Percentiles rank a stretch among this genome's conserved stretches.
Conservation (phyloP, 169 alveolate genomes). For the Eimeria maxima region DNA sequence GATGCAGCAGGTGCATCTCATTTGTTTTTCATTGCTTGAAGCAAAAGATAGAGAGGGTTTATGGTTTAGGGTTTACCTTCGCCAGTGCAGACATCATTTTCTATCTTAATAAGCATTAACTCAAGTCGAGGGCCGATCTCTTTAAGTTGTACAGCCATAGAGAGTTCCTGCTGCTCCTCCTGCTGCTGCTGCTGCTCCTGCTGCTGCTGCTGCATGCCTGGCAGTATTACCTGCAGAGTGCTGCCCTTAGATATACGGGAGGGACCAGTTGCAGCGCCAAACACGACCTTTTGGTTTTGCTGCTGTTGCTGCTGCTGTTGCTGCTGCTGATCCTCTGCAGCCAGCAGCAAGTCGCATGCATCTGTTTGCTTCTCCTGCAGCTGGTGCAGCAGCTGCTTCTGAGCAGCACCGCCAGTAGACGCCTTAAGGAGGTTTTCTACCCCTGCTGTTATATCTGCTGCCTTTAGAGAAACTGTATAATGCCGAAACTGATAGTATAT, state of each 20-base stretch:
- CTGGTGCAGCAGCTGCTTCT: slow-evolving; percentile 6
- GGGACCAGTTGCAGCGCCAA: background rate
- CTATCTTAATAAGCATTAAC: slow-evolving; percentile 84
- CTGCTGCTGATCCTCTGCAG: background rate
- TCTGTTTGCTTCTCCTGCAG: slow-evolving; percentile 55
- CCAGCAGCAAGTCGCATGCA: slow-evolving; percentile 41
- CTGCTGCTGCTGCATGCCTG: too few species aligned
- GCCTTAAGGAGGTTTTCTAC: slow-evolving; percentile 9
- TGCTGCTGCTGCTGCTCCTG: too few species aligned
- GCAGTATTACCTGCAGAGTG: slow-evolving; percentile 13
- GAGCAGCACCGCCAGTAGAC: slow-evolving; percentile 17
- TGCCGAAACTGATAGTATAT: background rate
- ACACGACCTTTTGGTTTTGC: background rate
- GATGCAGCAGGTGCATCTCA: background rate
- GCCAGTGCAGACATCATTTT: slow-evolving; percentile 87
- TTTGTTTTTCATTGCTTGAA: background rate
- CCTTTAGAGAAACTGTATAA: slow-evolving; percentile 18
- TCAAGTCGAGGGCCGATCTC: slow-evolving; percentile 87
- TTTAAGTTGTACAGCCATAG: slow-evolving; percentile 70
- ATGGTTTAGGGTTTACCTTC: slow-evolving; percentile 55
- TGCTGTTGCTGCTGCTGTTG: slow-evolving; percentile 23
- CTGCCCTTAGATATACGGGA: slow-evolving; percentile 33
- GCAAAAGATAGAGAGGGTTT: background rate
- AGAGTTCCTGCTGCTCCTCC: too few species aligned
- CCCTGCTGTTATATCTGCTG: slow-evolving; percentile 13